Percentiles rank a stretch among this genome's conserved stretches.
Conservation (phyloP, 1,284 basidiomycete genomes). For the Peniophora sp. region DNA sequence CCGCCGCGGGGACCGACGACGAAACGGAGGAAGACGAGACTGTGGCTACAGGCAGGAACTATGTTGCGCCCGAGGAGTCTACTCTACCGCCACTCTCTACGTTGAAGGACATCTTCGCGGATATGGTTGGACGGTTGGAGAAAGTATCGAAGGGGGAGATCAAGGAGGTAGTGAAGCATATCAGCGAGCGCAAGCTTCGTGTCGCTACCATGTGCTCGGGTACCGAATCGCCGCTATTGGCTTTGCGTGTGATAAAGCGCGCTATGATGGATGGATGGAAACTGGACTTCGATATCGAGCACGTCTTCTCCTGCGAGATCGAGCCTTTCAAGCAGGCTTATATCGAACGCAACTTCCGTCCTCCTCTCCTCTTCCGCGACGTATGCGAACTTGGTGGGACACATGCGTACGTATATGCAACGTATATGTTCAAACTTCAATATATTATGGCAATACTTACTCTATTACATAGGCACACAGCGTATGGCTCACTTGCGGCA, state of each 20-base stretch:
- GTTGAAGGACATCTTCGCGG: conserved; percentile 79
- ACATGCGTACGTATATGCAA: conserved; percentile 52
- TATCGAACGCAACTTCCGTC: conserved; percentile 92
- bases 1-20: too few species aligned
- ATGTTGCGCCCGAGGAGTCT: conserved; percentile 31
- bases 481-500: conserved; percentile 79
- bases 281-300: conserved; percentile 68
- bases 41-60: conserved; percentile 11
- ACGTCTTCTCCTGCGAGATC: conserved; percentile 97
- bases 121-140: conserved; percentile 71
- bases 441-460: too few species aligned
- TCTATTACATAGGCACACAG: conserved; percentile 62
- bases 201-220: conserved; percentile 98
- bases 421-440: too few species aligned
- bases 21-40: too few species aligned
- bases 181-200: conserved; percentile 80
- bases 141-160: conserved; percentile 29
- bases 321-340: conserved; percentile 98
- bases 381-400: conserved; percentile 84
- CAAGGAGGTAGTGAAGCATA: conserved; percentile 57
- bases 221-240: conserved; percentile 90
- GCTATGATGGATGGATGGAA: conserved; percentile 64
- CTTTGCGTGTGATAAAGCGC: conserved; percentile 76
- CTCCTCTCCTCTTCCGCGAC: conserved; percentile 88
- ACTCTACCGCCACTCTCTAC: conserved; percentile 79